Evolutionary conservation across 371 early-diverging fungal species (phyloP).

Genomic region (Umbelopsis sp.): DNA sequence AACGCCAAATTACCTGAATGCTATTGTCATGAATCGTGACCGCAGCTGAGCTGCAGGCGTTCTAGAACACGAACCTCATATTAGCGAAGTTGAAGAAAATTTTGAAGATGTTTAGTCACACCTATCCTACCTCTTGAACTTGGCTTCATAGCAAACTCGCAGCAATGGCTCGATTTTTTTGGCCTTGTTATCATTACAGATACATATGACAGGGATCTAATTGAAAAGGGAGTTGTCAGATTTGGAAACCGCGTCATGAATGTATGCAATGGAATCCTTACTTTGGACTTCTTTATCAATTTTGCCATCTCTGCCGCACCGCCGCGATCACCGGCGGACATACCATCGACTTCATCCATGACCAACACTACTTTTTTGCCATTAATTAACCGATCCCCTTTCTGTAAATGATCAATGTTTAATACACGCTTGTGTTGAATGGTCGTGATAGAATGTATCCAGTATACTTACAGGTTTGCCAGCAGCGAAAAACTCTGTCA

Average conservation of each 20-base stretch:
- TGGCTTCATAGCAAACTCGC: conserved; percentile 88
- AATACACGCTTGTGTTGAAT: not conserved
- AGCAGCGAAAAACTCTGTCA: conserved; percentile 67
- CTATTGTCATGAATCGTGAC: conserved; percentile 81
- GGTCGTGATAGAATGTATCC: not conserved
- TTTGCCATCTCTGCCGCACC: conserved; percentile 92
- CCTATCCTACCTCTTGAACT: conserved; percentile 78
- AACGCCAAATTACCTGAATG: conserved; percentile 49
- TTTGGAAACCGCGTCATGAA: not conserved
- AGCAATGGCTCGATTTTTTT: conserved; percentile 91
- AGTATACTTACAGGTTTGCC: conserved; percentile 19
- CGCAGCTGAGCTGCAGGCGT: conserved; percentile 60
- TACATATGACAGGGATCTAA: conserved; percentile 97
- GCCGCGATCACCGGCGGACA: conserved; percentile 99
- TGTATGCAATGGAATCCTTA: conserved; percentile 26
- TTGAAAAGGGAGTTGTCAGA: conserved; percentile 9
- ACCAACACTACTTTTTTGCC: conserved; percentile 78
- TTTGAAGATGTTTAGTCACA: conserved; percentile 20
- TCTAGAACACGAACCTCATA: conserved; percentile 18
- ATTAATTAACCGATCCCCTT: conserved; percentile 18
- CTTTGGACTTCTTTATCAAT: conserved; percentile 90
- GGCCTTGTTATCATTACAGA: conserved; percentile 96
- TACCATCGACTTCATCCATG: conserved; percentile 99
- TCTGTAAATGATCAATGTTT: not conserved
- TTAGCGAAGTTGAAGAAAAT: no score